Conservation (phyloP, 2,329 filamentous ascomycete species). For the Colletotrichum chlorophyti region DNA sequence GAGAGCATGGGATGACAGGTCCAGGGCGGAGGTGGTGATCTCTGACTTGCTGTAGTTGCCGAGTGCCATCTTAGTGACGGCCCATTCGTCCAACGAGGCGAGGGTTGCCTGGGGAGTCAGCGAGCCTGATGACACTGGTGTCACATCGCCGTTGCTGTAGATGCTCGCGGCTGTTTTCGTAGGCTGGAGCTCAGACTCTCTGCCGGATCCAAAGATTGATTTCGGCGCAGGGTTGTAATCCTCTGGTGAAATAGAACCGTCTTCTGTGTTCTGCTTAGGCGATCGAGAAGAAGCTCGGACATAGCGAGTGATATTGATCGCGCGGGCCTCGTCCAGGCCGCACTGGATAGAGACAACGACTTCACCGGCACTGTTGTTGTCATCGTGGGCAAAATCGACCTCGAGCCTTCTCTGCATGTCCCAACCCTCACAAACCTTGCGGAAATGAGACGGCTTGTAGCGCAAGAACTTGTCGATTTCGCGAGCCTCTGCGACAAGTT, state of each 20-base stretch:
- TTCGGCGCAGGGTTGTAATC: slow-evolving; percentile 4
- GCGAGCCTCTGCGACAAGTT: slow-evolving; percentile 76
- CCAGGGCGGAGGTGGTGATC: slow-evolving; percentile 75
- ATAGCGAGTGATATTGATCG: slow-evolving; percentile 52
- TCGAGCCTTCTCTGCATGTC: slow-evolving; percentile 87
- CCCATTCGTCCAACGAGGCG: slow-evolving; percentile 26
- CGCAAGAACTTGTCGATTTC: slow-evolving; percentile 81
- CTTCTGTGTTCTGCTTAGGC: background rate
- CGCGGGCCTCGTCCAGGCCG: slow-evolving; percentile 67
- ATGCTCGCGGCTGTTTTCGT: background rate
- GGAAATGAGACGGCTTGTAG: slow-evolving; percentile 79
- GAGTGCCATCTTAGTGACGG: slow-evolving; percentile 8
- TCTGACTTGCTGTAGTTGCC: slow-evolving; percentile 55
- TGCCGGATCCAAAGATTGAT: slow-evolving; percentile 38
- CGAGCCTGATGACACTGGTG: slow-evolving; percentile 15
- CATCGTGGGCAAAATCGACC: slow-evolving; percentile 87
- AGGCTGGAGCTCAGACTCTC: background rate
- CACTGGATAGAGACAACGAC: slow-evolving; percentile 76
- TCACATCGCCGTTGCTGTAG: background rate
- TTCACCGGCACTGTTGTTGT: slow-evolving; percentile 79
- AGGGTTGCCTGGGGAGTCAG: slow-evolving; percentile 19
- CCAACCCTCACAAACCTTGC: slow-evolving; percentile 82
- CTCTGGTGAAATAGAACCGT: background rate
- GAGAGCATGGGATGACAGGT: slow-evolving; percentile 75
- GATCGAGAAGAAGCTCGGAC: slow-evolving; percentile 39